Percentiles rank a stretch among this genome's conserved stretches.
Conservation (phyloP, 2,329 filamentous ascomycete genomes). For the Monosporascus sp. region DNA sequence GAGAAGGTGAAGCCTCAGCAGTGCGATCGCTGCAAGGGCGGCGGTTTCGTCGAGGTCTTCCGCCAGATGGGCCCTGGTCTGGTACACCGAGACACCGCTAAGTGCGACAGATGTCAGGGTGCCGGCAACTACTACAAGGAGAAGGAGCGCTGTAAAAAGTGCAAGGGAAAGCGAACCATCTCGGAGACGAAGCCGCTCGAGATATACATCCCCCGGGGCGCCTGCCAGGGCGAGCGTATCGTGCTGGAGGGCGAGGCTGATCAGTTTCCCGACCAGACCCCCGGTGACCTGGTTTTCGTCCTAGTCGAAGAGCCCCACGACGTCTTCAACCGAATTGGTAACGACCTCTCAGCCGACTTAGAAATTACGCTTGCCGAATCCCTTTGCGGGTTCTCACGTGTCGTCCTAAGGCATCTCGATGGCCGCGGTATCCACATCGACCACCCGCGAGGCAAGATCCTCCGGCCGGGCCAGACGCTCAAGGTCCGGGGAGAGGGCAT, state of each 20-base stretch:
- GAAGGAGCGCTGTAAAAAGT: constrained; percentile 98
- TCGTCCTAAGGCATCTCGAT: constrained; percentile 88
- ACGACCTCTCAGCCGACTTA: constrained; percentile 78
- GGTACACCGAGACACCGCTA: constrained; percentile 71
- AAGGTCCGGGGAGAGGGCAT: constrained; percentile 89
- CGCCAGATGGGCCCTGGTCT: constrained; percentile 82
- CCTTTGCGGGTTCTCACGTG: constrained; percentile 80
- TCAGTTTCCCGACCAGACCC: constrained; percentile 80
- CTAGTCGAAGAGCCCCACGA: constrained; percentile 78
- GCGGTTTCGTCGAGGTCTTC: constrained; percentile 70
- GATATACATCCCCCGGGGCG: constrained; percentile 89
- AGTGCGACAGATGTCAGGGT: constrained; percentile 79
- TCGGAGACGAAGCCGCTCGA: constrained; percentile 92
- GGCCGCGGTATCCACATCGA: constrained; percentile 81
- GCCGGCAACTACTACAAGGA: constrained; percentile 85
- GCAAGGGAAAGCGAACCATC: constrained; percentile 84
- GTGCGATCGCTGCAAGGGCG: constrained; percentile 80
- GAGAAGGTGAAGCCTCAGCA: constrained; percentile 80
- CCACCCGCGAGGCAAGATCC: constrained; percentile 73
- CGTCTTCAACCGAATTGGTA: constrained; percentile 73
- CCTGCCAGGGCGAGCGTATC: constrained; percentile 82
- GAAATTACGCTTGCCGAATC: constrained; percentile 79
- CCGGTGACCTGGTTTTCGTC: constrained; percentile 89
- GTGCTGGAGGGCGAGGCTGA: constrained; percentile 90
- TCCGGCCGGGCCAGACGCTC: constrained; percentile 78